phyloP scores from a whole-genome alignment of 495 filamentous ascomycete species.

The Penicillium lagena region DNA sequence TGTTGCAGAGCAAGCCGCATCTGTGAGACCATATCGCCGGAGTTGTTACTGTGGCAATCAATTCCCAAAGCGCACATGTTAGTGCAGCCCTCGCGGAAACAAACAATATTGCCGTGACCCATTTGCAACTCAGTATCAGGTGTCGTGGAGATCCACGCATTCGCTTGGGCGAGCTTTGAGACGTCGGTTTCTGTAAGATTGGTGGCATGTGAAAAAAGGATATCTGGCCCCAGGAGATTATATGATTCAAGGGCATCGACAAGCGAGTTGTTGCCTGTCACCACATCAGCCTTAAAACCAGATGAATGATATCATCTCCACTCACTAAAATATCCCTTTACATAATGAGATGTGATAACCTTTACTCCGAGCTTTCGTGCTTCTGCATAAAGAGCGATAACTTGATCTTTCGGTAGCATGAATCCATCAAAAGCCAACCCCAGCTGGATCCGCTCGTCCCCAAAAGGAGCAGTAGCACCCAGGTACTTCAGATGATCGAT shows the following conservation, averaged over 20 bases:
- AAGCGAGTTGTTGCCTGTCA: conserved; percentile 9
- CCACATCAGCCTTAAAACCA: not conserved
- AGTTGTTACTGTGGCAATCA: conserved; percentile 41
- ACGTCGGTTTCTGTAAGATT: conserved; percentile 17
- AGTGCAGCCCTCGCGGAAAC: conserved; percentile 17
- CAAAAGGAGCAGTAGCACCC: conserved; percentile 22
- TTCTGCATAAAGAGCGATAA: conserved; percentile 22
- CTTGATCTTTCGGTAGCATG: conserved; percentile 24
- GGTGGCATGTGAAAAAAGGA: conserved; percentile 33
- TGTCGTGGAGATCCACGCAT: conserved; percentile 26
- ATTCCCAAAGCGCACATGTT: conserved; percentile 35
- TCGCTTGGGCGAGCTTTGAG: conserved; percentile 12
- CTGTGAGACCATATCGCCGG: conserved; percentile 34
- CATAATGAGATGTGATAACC: conserved; percentile 33
- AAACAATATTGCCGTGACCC: conserved; percentile 24
- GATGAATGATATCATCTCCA: too few species aligned
- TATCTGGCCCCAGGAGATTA: conserved; percentile 23
- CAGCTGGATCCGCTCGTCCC: conserved; percentile 29
- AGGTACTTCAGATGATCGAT: conserved; percentile 28
- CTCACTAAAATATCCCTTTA: conserved; percentile 7
- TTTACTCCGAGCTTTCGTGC: conserved; percentile 20
- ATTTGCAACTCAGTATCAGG: conserved; percentile 40
- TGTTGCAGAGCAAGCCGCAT: conserved; percentile 38
- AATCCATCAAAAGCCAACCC: conserved; percentile 37
- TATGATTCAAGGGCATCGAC: conserved; percentile 24